These are phyloP conservation scores for Tylopilus sp. DNA, from an alignment of 1,284 basidiomycete species.

Conservation along the genomic window DNA sequence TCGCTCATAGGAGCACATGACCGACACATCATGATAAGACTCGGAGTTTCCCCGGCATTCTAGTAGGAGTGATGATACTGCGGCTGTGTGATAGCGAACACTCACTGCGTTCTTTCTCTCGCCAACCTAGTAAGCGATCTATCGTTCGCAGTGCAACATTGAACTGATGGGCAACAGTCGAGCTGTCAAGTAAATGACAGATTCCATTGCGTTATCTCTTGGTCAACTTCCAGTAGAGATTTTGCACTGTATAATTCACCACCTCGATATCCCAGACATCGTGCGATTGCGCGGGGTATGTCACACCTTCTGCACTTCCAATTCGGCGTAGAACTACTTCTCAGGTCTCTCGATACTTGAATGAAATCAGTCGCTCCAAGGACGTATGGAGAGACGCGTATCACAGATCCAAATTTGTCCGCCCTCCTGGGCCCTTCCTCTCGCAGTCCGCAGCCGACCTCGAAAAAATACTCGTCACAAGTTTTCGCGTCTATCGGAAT, in stretches of 20 bases:
- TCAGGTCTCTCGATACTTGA: slow-evolving; percentile 20
- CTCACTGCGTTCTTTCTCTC: no score
- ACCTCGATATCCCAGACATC: slow-evolving; percentile 19
- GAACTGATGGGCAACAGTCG: no score
- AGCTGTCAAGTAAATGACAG: neutral
- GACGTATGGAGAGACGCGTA: slow-evolving; percentile 19
- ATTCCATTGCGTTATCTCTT: neutral
- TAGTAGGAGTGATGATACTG: no score
- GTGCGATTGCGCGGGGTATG: slow-evolving; percentile 19
- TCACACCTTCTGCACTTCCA: neutral
- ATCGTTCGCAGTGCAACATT: no score
- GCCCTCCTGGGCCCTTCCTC: slow-evolving; percentile 20
- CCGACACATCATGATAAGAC: no score
- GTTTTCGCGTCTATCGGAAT: slow-evolving; percentile 8
- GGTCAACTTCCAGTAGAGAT: slow-evolving; percentile 13
- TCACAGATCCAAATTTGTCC: slow-evolving; percentile 12
- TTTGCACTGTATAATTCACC: slow-evolving; percentile 6
- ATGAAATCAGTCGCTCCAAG: slow-evolving; percentile 1
- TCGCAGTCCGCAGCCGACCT: slow-evolving; percentile 14
- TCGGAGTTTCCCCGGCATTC: no score
- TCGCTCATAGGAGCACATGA: no score
- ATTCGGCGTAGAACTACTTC: no score
- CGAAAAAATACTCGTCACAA: slow-evolving; percentile 10
- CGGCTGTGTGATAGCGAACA: no score
- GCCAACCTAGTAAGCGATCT: no score